Conservation (phyloP, 2,329 filamentous ascomycete species). For the Arthroderma sp. region DNA sequence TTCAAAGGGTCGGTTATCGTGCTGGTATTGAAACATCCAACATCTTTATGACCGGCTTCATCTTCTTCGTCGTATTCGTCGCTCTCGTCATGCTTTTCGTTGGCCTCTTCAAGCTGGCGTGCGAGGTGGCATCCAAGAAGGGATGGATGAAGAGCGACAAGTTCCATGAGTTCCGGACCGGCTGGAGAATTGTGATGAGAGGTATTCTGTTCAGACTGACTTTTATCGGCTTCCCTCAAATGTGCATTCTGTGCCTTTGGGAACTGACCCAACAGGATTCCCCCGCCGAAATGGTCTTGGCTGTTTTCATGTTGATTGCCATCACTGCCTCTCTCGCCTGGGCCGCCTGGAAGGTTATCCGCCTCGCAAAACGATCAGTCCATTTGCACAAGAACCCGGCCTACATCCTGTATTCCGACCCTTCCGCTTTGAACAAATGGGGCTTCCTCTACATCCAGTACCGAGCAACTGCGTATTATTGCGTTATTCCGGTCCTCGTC, state of each 20-base stretch:
- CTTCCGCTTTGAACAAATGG: slow-evolving; percentile 92
- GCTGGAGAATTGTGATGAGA: slow-evolving; percentile 84
- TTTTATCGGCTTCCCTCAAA: slow-evolving; percentile 82
- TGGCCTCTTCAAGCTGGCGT: slow-evolving; percentile 64
- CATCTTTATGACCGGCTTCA: slow-evolving; percentile 80
- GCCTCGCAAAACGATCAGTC: slow-evolving; percentile 76
- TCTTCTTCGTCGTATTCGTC: slow-evolving; percentile 79
- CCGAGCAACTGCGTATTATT: slow-evolving; percentile 90
- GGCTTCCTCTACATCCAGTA: slow-evolving; percentile 96
- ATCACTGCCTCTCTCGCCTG: slow-evolving; percentile 66
- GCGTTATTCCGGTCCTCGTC: slow-evolving; percentile 63
- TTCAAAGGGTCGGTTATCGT: slow-evolving; percentile 77
- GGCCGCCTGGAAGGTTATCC: slow-evolving; percentile 81
- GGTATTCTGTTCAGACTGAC: slow-evolving; percentile 85
- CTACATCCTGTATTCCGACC: slow-evolving; percentile 93
- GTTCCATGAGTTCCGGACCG: slow-evolving; percentile 86
- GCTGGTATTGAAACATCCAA: slow-evolving; percentile 79
- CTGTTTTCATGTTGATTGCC: slow-evolving; percentile 76
- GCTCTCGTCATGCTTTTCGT: slow-evolving; percentile 60
- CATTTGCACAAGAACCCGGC: slow-evolving; percentile 90
- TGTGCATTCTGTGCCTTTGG: slow-evolving; percentile 84
- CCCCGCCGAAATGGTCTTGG: slow-evolving; percentile 69
- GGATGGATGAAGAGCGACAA: slow-evolving; percentile 72
- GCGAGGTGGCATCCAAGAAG: slow-evolving; percentile 60
- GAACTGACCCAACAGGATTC: slow-evolving; percentile 82